Base-by-base conservation (phyloP, 2,329 filamentous ascomycete genomes). In the Conoideocrella luteorostrata region DNA sequence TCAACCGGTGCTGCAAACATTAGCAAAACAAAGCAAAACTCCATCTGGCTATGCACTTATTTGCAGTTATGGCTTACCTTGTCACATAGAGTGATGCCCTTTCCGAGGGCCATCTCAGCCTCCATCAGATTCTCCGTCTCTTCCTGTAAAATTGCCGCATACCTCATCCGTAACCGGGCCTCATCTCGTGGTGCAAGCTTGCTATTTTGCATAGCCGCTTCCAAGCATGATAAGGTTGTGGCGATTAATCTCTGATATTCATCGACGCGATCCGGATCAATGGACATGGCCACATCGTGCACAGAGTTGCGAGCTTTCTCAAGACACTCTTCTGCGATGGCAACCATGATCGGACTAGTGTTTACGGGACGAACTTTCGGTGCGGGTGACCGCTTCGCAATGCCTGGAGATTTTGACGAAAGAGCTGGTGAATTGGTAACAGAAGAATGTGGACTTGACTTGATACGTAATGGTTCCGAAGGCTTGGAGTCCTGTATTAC, bases 81-180 rank as follows among this genome's bases (percentile, higher is more conserved):
- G 47, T 84, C 81, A 53, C 82, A 86, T 2, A 86, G 67, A 2
- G 78, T 75, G 43, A 86, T 81, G 6, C 84, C 84, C 61, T 86
- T 87, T 32, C 77, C 82, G 45, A 91, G 62, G 4, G 81, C 72
- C 11, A 80, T 84, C 61, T 90, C 86, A 1, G 84, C 82, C 52
- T 87, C 80, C 66, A 80, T 80, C 10, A 80, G 67, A 50, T 89
- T 89, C 26, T 86, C 82, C 2, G 86, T 90, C 64, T 91, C 86
- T 50, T 88, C 81, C 29, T 80, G 75, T 20, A 91, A 62, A 6
- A 90, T 67, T 26, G 76, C 79, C 2, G 85, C 85, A 62, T 89
- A 88, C 54, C 83, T 75, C 33, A 90, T 62, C 22, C 83, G 76
- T 41, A 88, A 66, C 44, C 76, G 77, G 9, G 84, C 86, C 59